Percentiles rank a stretch among this genome's conserved stretches.
phyloP scores from a whole-genome alignment of 352 stramenopile species.

The Peronospora tabacina region DNA sequence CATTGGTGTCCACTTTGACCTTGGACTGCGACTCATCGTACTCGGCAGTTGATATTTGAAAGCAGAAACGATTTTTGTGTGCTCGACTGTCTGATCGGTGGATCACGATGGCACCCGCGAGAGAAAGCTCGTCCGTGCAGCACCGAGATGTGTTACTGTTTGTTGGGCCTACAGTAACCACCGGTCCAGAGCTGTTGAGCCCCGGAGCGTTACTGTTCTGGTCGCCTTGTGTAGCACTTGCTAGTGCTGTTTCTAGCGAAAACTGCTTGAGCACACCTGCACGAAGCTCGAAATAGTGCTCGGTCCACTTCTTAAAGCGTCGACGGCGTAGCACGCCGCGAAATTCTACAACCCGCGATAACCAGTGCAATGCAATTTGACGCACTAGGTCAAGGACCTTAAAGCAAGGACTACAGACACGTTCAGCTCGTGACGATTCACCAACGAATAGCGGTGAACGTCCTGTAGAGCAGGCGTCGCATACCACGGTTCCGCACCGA shows the following conservation, averaged over 20 bases:
- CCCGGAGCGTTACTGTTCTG: slow-evolving; percentile 14
- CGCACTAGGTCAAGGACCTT: slow-evolving; percentile 60
- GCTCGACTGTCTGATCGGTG: slow-evolving; percentile 59
- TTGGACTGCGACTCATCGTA: slow-evolving; percentile 27
- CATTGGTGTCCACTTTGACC: slow-evolving; percentile 2
- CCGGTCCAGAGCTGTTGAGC: slow-evolving; percentile 12
- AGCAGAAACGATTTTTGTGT: slow-evolving; percentile 71
- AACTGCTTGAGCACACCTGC: slow-evolving; percentile 73
- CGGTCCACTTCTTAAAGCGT: slow-evolving; percentile 68
- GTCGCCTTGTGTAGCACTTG: slow-evolving; percentile 6
- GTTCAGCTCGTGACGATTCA: slow-evolving; percentile 52
- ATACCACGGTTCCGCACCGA: slow-evolving; percentile 70
- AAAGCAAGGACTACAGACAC: slow-evolving; percentile 66
- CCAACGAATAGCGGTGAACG: slow-evolving; percentile 63
- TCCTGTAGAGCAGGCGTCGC: slow-evolving; percentile 61
- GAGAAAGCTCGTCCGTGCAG: slow-evolving; percentile 57
- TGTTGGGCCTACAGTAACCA: slow-evolving; percentile 1
- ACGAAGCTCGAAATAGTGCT: slow-evolving; percentile 78
- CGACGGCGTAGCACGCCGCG: slow-evolving; percentile 61
- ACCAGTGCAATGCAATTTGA: slow-evolving; percentile 55
- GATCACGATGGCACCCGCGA: slow-evolving; percentile 76
- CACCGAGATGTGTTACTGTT: slow-evolving; percentile 11
- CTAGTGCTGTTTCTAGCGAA: slow-evolving; percentile 38
- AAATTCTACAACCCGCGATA: slow-evolving; percentile 64
- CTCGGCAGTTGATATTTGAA: slow-evolving; percentile 67